Evolutionary conservation across 2,329 filamentous ascomycete genomes (phyloP), one percentile per base, ranked within the genome.

Genomic region (Ophiostoma sp.): DNA sequence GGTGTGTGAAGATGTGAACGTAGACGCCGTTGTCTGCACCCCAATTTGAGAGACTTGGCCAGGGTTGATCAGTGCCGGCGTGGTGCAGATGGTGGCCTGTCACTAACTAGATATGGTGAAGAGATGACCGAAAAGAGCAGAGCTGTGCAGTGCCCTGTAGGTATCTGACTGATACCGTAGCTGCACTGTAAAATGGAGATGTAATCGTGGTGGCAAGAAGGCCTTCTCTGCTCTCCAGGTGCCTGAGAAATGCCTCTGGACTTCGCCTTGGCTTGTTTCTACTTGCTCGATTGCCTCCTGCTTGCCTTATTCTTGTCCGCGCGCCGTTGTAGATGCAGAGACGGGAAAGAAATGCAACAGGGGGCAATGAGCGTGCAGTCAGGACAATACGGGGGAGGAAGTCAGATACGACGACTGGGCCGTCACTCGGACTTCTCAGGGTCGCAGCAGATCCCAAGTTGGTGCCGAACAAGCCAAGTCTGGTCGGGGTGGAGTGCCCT

Each of bases 401-500:
- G 22, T 11, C 48, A 42, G 22, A 48, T 50, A 63, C 33, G 61
- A 70, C n/a, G 33, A n/a, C 71, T 68, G 59, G 22, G 12, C 61
- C n/a, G 36, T 45, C 36, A 15, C 61, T 70, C 33, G 73, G 45
- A 63, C 57, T 48, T 39, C 57, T 33, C 48, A 70, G 57, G 61
- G 75, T 75, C 39, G 69, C 71, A 75, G 72, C 61, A 74, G 75
- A 76, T 76, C 75, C 69, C 64, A 74, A 70, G 73, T 52, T 71
- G 74, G 66, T 73, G 75, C 73, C 70, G 69, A 66, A 55, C 19
- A 8, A 45, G 33, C 22, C 33, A 72, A 74, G 73, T 63, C 42
- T 69, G 66, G 66, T 52, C 66, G 17, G 9, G 48, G 75, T 75
- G 74, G 75, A 74, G 75, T 59, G 70, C 64, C n/a, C 52, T 66